Evolutionary conservation across 306 rosid genomes (phyloP).

Genomic region (Medicago lupulina): DNA sequence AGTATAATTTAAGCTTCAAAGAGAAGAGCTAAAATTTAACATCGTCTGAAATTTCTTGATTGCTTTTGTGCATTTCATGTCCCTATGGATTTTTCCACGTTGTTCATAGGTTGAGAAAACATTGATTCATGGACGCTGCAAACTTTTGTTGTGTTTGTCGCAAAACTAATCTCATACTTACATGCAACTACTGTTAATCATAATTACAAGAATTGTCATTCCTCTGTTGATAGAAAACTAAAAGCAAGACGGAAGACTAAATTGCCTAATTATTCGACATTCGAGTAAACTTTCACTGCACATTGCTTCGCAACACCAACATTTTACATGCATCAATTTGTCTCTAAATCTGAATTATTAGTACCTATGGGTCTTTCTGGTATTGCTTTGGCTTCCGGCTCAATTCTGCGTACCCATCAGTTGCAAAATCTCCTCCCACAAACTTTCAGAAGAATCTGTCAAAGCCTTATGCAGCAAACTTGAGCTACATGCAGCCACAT

Average conservation of each 20-base stretch:
- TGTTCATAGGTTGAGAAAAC: background rate
- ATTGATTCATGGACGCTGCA: background rate
- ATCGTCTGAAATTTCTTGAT: background rate
- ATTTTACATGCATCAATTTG: slow-evolving; percentile 38
- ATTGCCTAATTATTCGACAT: slow-evolving; percentile 44
- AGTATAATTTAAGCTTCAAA: background rate
- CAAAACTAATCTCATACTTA: slow-evolving; percentile 33
- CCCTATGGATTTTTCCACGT: background rate
- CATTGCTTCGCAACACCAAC: slow-evolving; percentile 50
- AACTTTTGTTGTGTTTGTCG: background rate
- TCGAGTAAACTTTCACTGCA: slow-evolving; percentile 59
- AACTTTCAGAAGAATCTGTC: slow-evolving; percentile 70
- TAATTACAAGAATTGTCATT: slow-evolving; percentile 40
- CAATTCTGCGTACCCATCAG: slow-evolving; percentile 93
- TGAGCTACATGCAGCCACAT: slow-evolving; percentile 97
- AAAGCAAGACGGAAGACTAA: slow-evolving; percentile 30
- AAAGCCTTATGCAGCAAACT: slow-evolving; percentile 66
- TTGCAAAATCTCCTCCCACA: slow-evolving; percentile 95
- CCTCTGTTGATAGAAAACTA: slow-evolving; percentile 18
- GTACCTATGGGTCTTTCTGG: slow-evolving; percentile 81
- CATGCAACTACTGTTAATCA: slow-evolving; percentile 38
- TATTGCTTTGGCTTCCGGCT: slow-evolving; percentile 98
- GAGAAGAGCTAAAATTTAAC: background rate
- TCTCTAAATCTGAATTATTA: slow-evolving; percentile 29
- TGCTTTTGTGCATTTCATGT: background rate